Evolutionary conservation across 1,284 basidiomycete genomes (phyloP).

Genomic region (Tausonia pullulans): DNA sequence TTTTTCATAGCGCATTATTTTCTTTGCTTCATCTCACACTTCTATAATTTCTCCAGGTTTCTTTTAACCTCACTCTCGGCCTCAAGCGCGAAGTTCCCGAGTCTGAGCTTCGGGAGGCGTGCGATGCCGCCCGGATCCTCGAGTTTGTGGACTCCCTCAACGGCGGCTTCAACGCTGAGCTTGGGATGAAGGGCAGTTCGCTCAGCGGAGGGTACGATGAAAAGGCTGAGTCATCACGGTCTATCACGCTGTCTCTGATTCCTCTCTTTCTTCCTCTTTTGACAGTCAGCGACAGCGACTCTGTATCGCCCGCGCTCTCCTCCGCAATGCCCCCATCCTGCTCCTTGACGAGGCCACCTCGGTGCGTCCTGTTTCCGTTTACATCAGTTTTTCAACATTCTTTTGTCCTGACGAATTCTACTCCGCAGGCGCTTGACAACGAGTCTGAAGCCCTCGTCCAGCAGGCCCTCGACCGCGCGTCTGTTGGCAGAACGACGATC

Average conservation of each 20-base stretch:
- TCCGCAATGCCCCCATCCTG: slow-evolving; percentile 35
- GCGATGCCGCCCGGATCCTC: slow-evolving; percentile 28
- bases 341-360: slow-evolving; percentile 17
- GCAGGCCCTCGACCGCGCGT: slow-evolving; percentile 34
- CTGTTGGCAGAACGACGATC: slow-evolving; percentile 29
- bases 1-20: not conserved
- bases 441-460: slow-evolving; percentile 34
- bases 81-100: slow-evolving; percentile 2
- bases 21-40: no score
- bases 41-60: not conserved
- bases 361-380: not conserved
- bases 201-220: slow-evolving; percentile 30
- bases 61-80: slow-evolving; percentile 15
- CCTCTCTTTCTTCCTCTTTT: no score
- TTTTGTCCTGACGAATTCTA: not conserved
- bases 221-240: no score
- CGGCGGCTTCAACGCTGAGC: slow-evolving; percentile 35
- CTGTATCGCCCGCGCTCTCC: slow-evolving; percentile 37
- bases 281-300: slow-evolving; percentile 23
- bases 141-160: slow-evolving; percentile 36
- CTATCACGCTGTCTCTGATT: no score
- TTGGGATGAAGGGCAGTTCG: slow-evolving; percentile 36
- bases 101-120: slow-evolving; percentile 4
- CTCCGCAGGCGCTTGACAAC: slow-evolving; percentile 24
- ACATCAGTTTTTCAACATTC: not conserved